phyloP scores from a whole-genome alignment of 2,329 filamentous ascomycete species.

The Fusarium sp. region DNA sequence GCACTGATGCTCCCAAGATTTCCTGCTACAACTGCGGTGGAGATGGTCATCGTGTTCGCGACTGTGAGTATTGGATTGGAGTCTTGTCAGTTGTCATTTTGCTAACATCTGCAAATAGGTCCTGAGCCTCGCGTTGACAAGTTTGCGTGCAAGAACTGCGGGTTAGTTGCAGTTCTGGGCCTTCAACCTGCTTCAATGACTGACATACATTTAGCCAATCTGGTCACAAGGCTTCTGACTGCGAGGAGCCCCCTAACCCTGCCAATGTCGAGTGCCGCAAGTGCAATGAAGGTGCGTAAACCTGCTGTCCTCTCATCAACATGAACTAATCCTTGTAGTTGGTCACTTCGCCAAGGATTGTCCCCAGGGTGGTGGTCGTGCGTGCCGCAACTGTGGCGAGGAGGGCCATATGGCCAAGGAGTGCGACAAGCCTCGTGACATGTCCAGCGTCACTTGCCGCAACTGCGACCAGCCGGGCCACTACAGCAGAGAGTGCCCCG shows the following conservation, averaged over 20 bases:
- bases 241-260: conserved; percentile 67
- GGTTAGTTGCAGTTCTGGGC: conserved; percentile 46
- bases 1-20: conserved; percentile 55
- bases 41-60: conserved; percentile 70
- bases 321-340: conserved; percentile 47
- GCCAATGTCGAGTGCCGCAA: conserved; percentile 70
- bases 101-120: conserved; percentile 50
- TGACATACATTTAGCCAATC: conserved; percentile 50
- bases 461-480: conserved; percentile 68
- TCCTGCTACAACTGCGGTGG: conserved; percentile 71
- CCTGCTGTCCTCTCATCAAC: neutral
- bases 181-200: conserved; percentile 6
- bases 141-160: conserved; percentile 74
- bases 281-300: conserved; percentile 64
- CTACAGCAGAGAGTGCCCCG: conserved; percentile 67
- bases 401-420: conserved; percentile 65
- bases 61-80: conserved; percentile 63
- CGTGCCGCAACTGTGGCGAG: conserved; percentile 68
- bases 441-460: conserved; percentile 63
- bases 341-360: conserved; percentile 71
- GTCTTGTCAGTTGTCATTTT: neutral
- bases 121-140: conserved; percentile 67
- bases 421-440: conserved; percentile 57
- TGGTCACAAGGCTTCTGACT: conserved; percentile 61
- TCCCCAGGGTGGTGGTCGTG: conserved; percentile 64